Base-by-base conservation (phyloP, 2,329 filamentous ascomycete species). In the Paraphaeosphaeria sporulosa region DNA sequence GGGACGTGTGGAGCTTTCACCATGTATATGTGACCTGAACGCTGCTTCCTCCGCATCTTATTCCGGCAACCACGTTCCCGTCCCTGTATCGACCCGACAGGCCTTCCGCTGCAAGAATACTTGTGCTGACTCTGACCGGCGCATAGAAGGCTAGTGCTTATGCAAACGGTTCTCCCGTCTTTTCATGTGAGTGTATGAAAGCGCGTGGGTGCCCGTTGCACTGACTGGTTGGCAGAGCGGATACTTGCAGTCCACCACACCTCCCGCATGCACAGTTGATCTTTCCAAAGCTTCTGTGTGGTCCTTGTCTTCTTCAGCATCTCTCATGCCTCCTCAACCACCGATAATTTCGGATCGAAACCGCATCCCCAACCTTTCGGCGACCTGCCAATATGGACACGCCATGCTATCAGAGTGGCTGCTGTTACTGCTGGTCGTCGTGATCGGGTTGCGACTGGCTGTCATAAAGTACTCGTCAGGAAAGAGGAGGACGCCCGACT, bases 141-240 rank as follows among this genome's bases (percentile, higher is more conserved):
- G 53, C 58, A 63, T 64, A 59, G 46, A 44, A 60, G 59, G 64
- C 65, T 76, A 76, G 73, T 70, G 73, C 74, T 76, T 75, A 75
- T 72, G 66, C 67, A 59, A 74, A 73, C 68, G 64, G 66, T 64
- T 67, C 64, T 71, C 64, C 66, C 69, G 64, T 64, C 63, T 60
- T 71, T 71, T 64, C 48, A 69, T 71, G 73, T 74, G 60, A 67
- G 74, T 75, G 60, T 74, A 71, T 76, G 71, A 73, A 77, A 75
- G 64, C 64, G 59, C 61, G 48, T 54, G 50, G 32, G 53, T 64
- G 63, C 67, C 66, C 67, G 17, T 36, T 56, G 27, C 61, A 71
- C 66, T 76, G 67, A 77, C 72, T 70, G 68, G 65, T 63, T 63
- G 61, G 61, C 61, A 76, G 70, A 65, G 60, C 59, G 64, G 63